Conservation (phyloP, 192 early-diverging fungal genomes). For the Coemansia sp. region DNA sequence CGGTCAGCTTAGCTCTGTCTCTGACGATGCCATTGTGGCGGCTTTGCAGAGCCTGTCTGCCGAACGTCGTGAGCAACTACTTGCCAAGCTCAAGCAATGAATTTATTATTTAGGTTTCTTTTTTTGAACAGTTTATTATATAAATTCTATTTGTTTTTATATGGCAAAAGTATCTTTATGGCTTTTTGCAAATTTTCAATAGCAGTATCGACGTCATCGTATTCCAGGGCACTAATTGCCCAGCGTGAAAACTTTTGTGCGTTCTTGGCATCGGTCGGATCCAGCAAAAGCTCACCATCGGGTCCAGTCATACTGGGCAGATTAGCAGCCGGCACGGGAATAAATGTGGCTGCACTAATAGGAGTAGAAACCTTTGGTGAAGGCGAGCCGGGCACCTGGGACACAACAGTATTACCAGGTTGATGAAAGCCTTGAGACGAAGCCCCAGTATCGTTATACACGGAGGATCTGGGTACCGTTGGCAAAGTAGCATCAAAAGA, state of each 20-base stretch:
- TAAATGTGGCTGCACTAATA: slow-evolving; percentile 23
- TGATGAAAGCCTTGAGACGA: too few relatives aligned
- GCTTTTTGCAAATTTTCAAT: slow-evolving; percentile 76
- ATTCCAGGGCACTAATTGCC: slow-evolving; percentile 92
- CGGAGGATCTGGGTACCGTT: neutral
- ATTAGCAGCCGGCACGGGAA: slow-evolving; percentile 39
- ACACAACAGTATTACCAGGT: too few relatives aligned
- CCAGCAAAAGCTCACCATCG: slow-evolving; percentile 36
- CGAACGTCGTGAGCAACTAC: slow-evolving; percentile 45
- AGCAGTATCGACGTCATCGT: slow-evolving; percentile 89
- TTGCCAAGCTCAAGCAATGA: slow-evolving; percentile 23
- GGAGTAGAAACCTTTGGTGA: neutral
- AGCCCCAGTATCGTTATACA: neutral
- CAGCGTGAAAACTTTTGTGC: slow-evolving; percentile 90
- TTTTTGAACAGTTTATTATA: neutral
- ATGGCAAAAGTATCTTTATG: slow-evolving; percentile 49
- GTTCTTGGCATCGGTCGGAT: slow-evolving; percentile 57
- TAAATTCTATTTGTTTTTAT: slow-evolving; percentile 4
- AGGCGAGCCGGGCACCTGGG: neutral
- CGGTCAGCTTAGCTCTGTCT: slow-evolving; percentile 11
- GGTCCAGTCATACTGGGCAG: slow-evolving; percentile 8
- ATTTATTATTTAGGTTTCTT: neutral
- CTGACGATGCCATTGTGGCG: slow-evolving; percentile 41
- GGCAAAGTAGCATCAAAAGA: neutral
- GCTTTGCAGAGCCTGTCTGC: slow-evolving; percentile 37